Evolutionary conservation across 345 rosid genomes (phyloP).

Genomic region (Aethionema arabicum): DNA sequence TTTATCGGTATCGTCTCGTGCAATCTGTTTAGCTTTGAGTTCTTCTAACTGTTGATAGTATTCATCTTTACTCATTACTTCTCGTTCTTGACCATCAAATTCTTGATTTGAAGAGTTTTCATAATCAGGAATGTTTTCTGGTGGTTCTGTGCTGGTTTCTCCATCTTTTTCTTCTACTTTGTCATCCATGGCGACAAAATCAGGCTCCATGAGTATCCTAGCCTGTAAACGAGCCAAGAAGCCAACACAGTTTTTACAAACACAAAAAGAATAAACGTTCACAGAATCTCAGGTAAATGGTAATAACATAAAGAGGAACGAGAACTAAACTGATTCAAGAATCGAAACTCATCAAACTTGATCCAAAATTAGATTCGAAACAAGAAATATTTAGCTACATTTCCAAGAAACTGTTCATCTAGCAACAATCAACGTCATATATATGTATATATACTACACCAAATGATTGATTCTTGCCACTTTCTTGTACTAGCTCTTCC

Average conservation of each 20-base stretch:
- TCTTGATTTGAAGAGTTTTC: constrained; percentile 39
- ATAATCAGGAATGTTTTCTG: constrained; percentile 41
- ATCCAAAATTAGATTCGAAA: neutral
- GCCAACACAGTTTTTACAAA: constrained; percentile 20
- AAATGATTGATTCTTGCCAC: neutral
- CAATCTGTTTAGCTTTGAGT: constrained; percentile 48
- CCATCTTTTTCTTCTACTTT: constrained; percentile 33
- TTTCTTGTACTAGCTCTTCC: constrained; percentile 33
- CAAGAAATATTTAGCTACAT: too few species aligned
- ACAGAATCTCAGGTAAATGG: neutral
- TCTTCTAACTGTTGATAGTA: constrained; percentile 52
- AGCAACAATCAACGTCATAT: neutral
- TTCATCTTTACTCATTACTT: constrained; percentile 46
- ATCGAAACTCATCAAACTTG: neutral
- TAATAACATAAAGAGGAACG: neutral
- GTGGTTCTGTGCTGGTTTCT: constrained; percentile 37
- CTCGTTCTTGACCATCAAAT: constrained; percentile 33
- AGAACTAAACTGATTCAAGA: neutral
- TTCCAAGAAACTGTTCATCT: neutral
- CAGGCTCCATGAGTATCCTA: constrained; percentile 72
- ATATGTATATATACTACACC: neutral
- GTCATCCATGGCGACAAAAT: constrained; percentile 42
- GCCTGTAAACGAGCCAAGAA: constrained; percentile 53
- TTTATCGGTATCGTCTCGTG: constrained; percentile 51
- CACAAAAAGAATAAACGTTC: neutral